Percentiles rank a stretch among this genome's conserved stretches.
Evolutionary conservation across 208 protist genomes (phyloP).

Genomic region (Leishmania braziliensis): DNA sequence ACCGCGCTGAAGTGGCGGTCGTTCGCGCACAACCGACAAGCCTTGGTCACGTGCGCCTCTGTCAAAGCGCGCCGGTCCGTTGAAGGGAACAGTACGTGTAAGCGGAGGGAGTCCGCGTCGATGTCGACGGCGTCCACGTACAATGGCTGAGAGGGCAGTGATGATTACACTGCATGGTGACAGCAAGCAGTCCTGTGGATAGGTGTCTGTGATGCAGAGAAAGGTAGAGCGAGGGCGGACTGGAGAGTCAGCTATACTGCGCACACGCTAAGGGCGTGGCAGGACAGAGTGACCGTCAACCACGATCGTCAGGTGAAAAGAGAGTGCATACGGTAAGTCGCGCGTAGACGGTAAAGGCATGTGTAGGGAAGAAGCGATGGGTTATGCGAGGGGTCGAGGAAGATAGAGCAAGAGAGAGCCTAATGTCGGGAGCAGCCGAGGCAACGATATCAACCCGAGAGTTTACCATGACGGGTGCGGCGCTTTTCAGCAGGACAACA

Average conservation of each 20-base stretch:
- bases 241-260: not conserved
- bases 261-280: not conserved
- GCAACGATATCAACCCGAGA: not conserved
- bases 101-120: not conserved
- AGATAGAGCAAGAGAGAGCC: not conserved
- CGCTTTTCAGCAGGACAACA: not conserved
- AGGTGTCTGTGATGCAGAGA: not conserved
- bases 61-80: conserved; percentile 12
- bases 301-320: not conserved
- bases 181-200: not conserved
- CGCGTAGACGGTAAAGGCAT: not conserved
- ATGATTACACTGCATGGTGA: not conserved
- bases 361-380: not conserved
- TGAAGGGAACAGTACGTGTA: conserved; percentile 20
- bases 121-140: not conserved
- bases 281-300: not conserved
- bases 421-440: not conserved
- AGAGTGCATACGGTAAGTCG: not conserved
- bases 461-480: not conserved
- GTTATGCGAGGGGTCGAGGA: not conserved
- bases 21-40: conserved; percentile 34
- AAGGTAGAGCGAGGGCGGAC: not conserved
- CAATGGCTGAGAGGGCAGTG: not conserved
- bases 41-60: conserved; percentile 23
- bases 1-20: conserved; percentile 64